Evolutionary conservation across 176 grass and related monocot genomes (phyloP).

Genomic region (Avena sativa): DNA sequence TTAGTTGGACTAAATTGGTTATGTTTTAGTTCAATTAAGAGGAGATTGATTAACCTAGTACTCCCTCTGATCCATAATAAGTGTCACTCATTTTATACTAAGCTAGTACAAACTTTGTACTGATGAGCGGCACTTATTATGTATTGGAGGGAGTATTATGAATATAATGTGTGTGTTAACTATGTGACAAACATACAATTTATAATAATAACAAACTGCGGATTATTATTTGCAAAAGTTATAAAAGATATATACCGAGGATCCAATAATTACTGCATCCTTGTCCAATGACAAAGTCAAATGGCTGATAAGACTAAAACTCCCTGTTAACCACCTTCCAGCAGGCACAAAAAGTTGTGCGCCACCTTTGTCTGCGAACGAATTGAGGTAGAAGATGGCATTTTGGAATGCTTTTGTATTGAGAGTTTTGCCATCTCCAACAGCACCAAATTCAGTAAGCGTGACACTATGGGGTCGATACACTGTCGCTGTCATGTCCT

Average conservation of each 20-base stretch:
- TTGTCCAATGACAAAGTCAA: conserved; percentile 89
- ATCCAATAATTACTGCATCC: conserved; percentile 91
- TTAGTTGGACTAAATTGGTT: neutral
- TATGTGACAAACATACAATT: neutral
- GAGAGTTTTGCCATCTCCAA: conserved; percentile 85
- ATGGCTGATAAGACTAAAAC: conserved; percentile 95
- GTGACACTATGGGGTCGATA: conserved; percentile 94
- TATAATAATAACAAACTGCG: neutral
- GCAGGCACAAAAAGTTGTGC: conserved; percentile 93
- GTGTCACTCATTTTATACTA: too few species aligned
- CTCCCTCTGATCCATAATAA: too few species aligned
- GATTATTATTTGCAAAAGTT: neutral
- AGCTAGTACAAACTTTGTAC: too few species aligned
- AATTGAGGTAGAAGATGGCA: conserved; percentile 98
- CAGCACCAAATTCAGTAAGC: conserved; percentile 89
- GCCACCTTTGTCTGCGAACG: conserved; percentile 94
- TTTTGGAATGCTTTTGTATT: conserved; percentile 99
- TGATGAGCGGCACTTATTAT: too few species aligned
- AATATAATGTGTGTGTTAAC: neutral
- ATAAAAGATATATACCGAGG: conserved; percentile 53
- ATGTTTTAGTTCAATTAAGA: too few species aligned
- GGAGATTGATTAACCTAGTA: too few species aligned
- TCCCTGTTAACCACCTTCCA: conserved; percentile 93
- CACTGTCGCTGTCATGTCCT: conserved; percentile 67
- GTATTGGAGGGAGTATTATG: neutral